These are phyloP conservation scores for Thermothelomyces thermophilus DNA, from an alignment of 2,329 filamentous ascomycete species.

Conservation along the genomic window DNA sequence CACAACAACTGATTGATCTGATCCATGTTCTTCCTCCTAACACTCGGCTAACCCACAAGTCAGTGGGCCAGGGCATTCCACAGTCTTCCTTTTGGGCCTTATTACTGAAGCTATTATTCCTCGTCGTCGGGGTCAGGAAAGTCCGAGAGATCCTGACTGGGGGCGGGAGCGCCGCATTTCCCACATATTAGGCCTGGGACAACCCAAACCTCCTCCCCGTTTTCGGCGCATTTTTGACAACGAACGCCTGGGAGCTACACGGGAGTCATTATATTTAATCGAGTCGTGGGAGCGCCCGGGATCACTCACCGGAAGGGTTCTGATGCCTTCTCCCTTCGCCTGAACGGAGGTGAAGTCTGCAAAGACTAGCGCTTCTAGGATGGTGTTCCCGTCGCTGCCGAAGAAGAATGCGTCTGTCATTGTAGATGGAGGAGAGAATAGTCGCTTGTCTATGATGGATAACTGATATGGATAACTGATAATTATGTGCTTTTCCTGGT, in stretches of 20 bases:
- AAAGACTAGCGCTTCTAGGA: background rate
- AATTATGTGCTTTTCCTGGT: too few species aligned
- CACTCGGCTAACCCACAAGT: too few species aligned
- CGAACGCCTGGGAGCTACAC: constrained; percentile 18
- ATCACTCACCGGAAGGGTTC: constrained; percentile 7
- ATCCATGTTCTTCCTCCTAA: too few species aligned
- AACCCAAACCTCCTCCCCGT: constrained; percentile 23
- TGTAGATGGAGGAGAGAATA: too few species aligned
- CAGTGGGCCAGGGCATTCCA: too few species aligned
- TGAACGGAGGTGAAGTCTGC: background rate
- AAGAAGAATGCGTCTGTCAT: background rate
- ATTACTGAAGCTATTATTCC: background rate
- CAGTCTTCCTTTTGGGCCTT: too few species aligned
- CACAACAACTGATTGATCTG: too few species aligned
- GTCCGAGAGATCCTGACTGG: background rate
- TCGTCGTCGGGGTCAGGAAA: background rate
- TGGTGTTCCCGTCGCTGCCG: background rate
- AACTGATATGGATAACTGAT: too few species aligned
- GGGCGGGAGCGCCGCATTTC: constrained; percentile 19
- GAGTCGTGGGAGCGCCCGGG: background rate
- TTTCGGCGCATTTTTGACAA: constrained; percentile 17
- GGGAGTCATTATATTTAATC: background rate
- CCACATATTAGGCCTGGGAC: constrained; percentile 20
- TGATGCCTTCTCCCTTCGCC: constrained; percentile 5
- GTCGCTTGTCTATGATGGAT: too few species aligned